These are phyloP conservation scores for Gaeumannomyces tritici DNA, from an alignment of 2,329 filamentous ascomycete species.

Conservation along the genomic window DNA sequence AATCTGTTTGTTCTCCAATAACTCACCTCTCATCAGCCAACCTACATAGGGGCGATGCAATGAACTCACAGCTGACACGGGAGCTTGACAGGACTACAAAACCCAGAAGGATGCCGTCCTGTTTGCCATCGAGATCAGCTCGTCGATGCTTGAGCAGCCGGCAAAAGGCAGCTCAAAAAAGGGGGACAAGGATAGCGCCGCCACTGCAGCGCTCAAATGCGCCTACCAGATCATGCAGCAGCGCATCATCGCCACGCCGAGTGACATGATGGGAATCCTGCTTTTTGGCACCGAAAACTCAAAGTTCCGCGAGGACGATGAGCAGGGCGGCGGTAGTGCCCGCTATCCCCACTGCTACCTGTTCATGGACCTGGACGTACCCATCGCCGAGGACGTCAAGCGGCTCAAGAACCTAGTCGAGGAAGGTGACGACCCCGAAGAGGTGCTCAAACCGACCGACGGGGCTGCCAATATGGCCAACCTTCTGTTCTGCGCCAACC, in stretches of 20 bases:
- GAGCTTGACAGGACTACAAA: constrained; percentile 62
- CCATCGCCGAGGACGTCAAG: constrained; percentile 80
- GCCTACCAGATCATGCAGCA: constrained; percentile 96
- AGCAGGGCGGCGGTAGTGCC: constrained; percentile 37
- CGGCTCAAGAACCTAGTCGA: constrained; percentile 66
- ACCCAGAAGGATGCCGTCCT: constrained; percentile 95
- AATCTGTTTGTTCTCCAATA: constrained; percentile 14
- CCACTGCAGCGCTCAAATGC: constrained; percentile 81
- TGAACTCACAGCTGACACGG: constrained; percentile 5
- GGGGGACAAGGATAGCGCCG: constrained; percentile 65
- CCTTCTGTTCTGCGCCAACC: constrained; percentile 88
- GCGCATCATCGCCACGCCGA: constrained; percentile 92
- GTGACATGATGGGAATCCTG: constrained; percentile 93
- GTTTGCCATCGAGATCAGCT: constrained; percentile 86
- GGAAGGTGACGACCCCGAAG: constrained; percentile 61
- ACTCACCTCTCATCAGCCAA: constrained; percentile 2
- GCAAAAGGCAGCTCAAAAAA: constrained; percentile 61
- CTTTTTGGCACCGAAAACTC: constrained; percentile 84
- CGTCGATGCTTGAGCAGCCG: constrained; percentile 71
- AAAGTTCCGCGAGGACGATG: constrained; percentile 62
- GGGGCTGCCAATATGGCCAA: constrained; percentile 66
- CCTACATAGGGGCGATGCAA: background rate
- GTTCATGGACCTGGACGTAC: constrained; percentile 78
- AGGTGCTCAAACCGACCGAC: constrained; percentile 59
- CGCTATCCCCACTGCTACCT: constrained; percentile 85